Percentiles rank a stretch among this genome's conserved stretches.
Evolutionary conservation across 768 basidiomycete species (phyloP).

Genomic region (Pleurotus tuber-regium): DNA sequence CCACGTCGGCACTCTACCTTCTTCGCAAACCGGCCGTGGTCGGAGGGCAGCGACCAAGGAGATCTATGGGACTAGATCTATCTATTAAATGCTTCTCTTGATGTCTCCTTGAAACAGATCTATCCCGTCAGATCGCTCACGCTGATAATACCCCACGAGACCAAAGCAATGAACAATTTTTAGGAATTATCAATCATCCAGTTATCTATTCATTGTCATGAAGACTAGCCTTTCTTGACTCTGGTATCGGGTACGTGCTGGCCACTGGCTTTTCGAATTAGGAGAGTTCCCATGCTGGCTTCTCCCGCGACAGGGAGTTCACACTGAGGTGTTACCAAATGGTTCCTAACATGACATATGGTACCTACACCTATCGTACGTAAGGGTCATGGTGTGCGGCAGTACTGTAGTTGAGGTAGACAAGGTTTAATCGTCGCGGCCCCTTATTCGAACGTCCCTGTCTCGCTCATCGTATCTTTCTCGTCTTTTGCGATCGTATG

Average conservation of each 20-base stretch:
- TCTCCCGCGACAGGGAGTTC: not conserved
- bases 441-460: not conserved
- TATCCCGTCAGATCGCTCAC: not conserved
- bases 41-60: not conserved
- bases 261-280: no score
- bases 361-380: not conserved
- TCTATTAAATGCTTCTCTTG: not conserved
- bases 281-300: not conserved
- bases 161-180: not conserved
- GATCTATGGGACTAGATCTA: not conserved
- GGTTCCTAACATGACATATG: not conserved
- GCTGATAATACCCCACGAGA: not conserved
- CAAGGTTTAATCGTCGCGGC: not conserved
- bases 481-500: not conserved
- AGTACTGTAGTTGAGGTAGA: no score
- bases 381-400: no score
- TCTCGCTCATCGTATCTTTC: conserved; percentile 8
- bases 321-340: no score
- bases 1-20: no score
- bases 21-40: no score
- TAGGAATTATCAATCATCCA: not conserved
- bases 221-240: no score
- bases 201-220: no score
- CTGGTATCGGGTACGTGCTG: no score
- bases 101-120: conserved; percentile 5